These are phyloP conservation scores for Falciphora oryzae DNA, from an alignment of 2,329 filamentous ascomycete genomes.

Conservation along the genomic window DNA sequence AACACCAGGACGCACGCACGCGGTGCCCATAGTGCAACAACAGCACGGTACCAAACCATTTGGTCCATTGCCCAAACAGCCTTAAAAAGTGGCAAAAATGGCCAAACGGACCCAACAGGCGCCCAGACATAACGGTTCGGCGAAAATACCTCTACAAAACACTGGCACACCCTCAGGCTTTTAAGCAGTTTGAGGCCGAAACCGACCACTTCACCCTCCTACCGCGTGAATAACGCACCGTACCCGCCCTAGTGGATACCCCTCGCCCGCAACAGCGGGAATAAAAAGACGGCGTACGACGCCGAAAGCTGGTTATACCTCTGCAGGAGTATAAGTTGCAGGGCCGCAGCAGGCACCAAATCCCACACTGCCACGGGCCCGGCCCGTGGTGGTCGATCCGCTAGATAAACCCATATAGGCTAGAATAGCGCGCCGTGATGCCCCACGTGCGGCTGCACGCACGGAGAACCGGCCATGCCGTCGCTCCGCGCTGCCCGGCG, in stretches of 20 bases:
- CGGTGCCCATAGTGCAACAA: neutral
- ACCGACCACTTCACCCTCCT: neutral
- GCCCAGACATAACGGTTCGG: neutral
- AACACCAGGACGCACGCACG: neutral
- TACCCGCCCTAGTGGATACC: conserved; percentile 5
- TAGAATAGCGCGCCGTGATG: too few species aligned
- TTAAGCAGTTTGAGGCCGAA: neutral
- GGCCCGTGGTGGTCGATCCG: too few species aligned
- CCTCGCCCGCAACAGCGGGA: neutral
- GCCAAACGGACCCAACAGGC: neutral
- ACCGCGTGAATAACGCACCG: conserved; percentile 1
- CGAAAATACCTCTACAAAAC: conserved; percentile 1
- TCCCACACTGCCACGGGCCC: too few species aligned
- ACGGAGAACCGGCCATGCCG: too few species aligned
- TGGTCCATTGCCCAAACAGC: conserved; percentile 3
- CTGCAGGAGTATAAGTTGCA: too few species aligned
- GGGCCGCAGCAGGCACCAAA: too few species aligned
- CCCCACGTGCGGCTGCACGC: too few species aligned
- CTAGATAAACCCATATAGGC: too few species aligned
- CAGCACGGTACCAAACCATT: neutral
- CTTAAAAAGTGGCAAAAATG: neutral
- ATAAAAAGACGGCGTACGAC: neutral
- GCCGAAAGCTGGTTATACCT: too few species aligned
- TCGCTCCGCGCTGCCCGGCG: too few species aligned
- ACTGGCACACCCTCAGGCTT: neutral